Conservation (phyloP, 495 filamentous ascomycete species). For the Aspergillus nidulans region DNA sequence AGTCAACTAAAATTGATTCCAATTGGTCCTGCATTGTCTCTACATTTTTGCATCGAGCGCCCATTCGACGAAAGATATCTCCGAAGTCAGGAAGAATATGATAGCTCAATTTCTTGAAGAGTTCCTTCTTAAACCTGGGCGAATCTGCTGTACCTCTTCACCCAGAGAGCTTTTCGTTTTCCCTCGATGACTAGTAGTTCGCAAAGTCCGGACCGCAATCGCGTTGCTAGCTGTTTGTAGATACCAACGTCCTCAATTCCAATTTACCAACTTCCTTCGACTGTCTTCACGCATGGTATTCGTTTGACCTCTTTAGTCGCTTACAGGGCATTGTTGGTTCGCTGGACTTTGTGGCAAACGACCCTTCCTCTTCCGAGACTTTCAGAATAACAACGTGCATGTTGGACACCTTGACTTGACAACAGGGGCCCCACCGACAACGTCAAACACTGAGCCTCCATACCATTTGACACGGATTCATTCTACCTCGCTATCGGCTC, state of each 20-base stretch:
- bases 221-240: constrained; percentile 15
- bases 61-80: constrained; percentile 10
- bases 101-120: constrained; percentile 17
- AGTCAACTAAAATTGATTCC: constrained; percentile 14
- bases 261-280: constrained; percentile 1
- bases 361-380: background rate
- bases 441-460: constrained; percentile 7
- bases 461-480: constrained; percentile 15
- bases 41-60: constrained; percentile 7
- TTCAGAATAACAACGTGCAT: background rate
- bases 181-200: constrained; percentile 5
- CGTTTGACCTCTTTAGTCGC: background rate
- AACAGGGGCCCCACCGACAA: background rate
- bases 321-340: background rate
- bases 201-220: background rate
- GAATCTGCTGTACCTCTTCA: background rate
- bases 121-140: constrained; percentile 18
- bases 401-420: background rate
- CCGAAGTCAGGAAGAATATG: constrained; percentile 19
- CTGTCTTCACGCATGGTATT: constrained; percentile 1
- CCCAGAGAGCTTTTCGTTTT: constrained; percentile 1
- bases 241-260: constrained; percentile 9
- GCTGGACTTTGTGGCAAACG: constrained; percentile 1
- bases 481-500: constrained; percentile 14
- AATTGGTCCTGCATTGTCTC: constrained; percentile 15